Evolutionary conservation across 208 protist species (phyloP).

Genomic region (Endotrypanum monterogeii): DNA sequence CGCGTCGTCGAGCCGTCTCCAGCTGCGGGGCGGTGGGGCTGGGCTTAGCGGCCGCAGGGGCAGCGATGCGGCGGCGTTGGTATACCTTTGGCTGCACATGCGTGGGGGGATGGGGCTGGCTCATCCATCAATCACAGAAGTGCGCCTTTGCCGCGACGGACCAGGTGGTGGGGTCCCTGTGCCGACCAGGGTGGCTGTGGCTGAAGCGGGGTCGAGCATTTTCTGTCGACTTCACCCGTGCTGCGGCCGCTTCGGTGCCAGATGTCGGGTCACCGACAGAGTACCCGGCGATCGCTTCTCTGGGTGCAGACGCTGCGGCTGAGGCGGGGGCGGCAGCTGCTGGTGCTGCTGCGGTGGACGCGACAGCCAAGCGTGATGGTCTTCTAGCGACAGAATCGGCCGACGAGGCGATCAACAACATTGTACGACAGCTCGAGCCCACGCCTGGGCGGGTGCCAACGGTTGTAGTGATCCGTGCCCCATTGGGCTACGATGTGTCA

Average conservation of each 20-base stretch:
- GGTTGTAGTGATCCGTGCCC: conserved; percentile 33
- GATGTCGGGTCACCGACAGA: background rate
- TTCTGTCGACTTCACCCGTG: background rate
- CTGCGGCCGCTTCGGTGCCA: background rate
- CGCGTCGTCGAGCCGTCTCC: conserved; percentile 10
- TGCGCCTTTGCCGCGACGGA: background rate
- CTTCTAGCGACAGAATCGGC: conserved; percentile 11
- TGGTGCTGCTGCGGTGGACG: background rate
- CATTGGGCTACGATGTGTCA: conserved; percentile 39
- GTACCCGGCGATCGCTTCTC: background rate
- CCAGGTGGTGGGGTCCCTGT: background rate
- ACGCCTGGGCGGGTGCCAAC: conserved; percentile 38
- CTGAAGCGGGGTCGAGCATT: background rate
- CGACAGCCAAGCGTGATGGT: conserved; percentile 3
- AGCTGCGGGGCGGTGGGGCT: background rate
- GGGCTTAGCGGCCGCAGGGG: background rate
- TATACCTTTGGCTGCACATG: background rate
- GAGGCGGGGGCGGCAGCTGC: background rate
- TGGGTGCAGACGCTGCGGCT: background rate
- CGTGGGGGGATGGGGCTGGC: background rate
- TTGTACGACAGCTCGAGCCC: conserved; percentile 29
- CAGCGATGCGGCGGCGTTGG: background rate
- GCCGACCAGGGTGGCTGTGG: background rate
- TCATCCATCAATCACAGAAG: background rate
- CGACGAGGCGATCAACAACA: conserved; percentile 31